Conservation (phyloP, 1,139 yeast species). For the Kurtzmaniella quercitrusa region DNA sequence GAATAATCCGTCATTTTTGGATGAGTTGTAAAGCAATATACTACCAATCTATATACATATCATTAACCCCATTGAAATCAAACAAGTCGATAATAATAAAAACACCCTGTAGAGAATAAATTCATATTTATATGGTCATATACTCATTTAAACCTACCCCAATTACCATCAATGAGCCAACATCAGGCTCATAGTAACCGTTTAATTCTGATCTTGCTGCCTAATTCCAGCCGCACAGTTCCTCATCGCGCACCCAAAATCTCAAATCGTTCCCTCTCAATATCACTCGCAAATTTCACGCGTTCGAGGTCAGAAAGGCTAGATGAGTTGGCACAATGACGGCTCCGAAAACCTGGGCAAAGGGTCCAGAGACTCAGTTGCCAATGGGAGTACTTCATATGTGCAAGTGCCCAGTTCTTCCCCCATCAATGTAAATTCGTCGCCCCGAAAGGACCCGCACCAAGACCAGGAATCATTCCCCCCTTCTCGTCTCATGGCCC, state of each 20-base stretch:
- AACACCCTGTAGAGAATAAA: no score
- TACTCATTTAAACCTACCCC: no score
- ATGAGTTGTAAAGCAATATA: slow-evolving; percentile 27
- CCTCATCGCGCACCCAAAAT: no score
- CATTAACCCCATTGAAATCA: no score
- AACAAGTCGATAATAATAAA: no score
- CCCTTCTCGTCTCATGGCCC: slow-evolving; percentile 11
- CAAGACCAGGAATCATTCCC: slow-evolving; percentile 10
- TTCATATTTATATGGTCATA: no score
- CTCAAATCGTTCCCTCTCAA: no score
- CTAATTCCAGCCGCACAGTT: no score
- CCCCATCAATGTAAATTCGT: slow-evolving; percentile 24
- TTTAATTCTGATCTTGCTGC: no score
- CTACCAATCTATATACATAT: background rate
- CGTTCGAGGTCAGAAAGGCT: background rate
- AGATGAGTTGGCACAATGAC: slow-evolving; percentile 32
- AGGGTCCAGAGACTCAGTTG: slow-evolving; percentile 14
- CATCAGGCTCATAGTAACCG: no score
- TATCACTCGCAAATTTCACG: background rate
- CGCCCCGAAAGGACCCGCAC: slow-evolving; percentile 18
- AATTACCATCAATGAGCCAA: no score
- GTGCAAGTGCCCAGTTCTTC: slow-evolving; percentile 39
- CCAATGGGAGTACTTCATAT: slow-evolving; percentile 13
- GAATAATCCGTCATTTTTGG: slow-evolving; percentile 79
- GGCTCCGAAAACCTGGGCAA: slow-evolving; percentile 7